Evolutionary conservation across 192 early-diverging fungal species (phyloP), one percentile per base, ranked within the genome.

Genomic region (Podila clonocystis): DNA sequence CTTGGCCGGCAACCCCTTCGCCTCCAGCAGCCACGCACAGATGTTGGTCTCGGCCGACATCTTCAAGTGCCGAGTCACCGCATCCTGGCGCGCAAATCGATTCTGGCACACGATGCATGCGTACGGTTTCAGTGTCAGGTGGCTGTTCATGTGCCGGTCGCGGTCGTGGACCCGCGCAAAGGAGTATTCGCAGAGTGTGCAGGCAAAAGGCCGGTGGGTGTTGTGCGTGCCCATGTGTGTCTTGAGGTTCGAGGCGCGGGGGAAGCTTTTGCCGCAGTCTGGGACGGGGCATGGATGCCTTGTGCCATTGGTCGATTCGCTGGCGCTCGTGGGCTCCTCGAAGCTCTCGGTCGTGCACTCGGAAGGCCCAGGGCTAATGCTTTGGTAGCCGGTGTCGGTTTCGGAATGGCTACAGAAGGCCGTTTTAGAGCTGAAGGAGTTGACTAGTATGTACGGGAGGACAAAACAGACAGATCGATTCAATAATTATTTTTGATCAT

Each of bases 151-250:
- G 68, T 95, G 94, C 4, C 93, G 85, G 71, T 93, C 91, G 7
- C 91, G 63, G 38, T 82, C 96, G 72, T 97, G 95, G 77, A 94
- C 89, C 1, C 96, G 89, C 11, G 94, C 90, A 87, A 97, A 97
- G 17, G 87, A 76, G 63, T 87, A 85, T 3, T 85, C 67, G 76
- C 96, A 97, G 82, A 87, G 89, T 1, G 63, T 65, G 63, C 93
- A 95, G 64, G 75, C 76, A 71, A 87, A 91, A 8, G 93, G 93
- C 3, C 91, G 88, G 64, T 92, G 87, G 2, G 82, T 68, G 26
- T 87, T 88, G 64, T 94, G 93, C 0, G 90, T 92, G 55, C 89
- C 68, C 7, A 86, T 82, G 74, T 94, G 93, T 11, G 91, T 90
- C 72, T 91, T 91, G 33, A 93, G 86, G 60, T 93, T 93, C 70